Conservation (phyloP, 148 eudicot species). For the Suaeda aralocaspica region DNA sequence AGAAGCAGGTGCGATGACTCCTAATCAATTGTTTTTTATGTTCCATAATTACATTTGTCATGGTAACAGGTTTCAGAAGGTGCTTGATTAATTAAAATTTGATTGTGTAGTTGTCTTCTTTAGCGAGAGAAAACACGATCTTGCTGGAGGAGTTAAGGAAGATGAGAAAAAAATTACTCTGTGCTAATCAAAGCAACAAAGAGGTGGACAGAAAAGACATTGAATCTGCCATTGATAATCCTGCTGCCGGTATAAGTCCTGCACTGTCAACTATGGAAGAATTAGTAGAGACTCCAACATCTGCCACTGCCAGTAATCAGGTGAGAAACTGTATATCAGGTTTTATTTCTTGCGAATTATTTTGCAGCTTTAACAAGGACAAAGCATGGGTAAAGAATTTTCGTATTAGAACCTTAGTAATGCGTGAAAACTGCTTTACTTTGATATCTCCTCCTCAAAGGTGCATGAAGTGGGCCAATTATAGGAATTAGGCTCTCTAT, state of each 20-base stretch:
- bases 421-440: not conserved
- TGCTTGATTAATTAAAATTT: slow-evolving; percentile 5
- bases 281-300: slow-evolving; percentile 24
- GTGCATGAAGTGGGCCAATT: no score
- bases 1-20: slow-evolving; percentile 52
- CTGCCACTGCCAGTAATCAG: slow-evolving; percentile 37
- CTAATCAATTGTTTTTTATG: not conserved
- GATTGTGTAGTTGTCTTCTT: slow-evolving; percentile 49
- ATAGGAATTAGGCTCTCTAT: not conserved
- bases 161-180: slow-evolving; percentile 24
- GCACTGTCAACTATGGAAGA: slow-evolving; percentile 23
- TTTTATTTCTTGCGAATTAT: not conserved
- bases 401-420: not conserved
- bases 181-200: slow-evolving; percentile 19
- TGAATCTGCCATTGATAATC: slow-evolving; percentile 18
- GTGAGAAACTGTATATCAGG: slow-evolving; percentile 27
- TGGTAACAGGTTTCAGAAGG: not conserved
- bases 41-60: not conserved
- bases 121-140: slow-evolving; percentile 57
- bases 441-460: not conserved
- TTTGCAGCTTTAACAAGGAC: not conserved
- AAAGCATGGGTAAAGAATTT: no score
- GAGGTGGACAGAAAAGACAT: slow-evolving; percentile 20
- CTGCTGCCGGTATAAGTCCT: slow-evolving; percentile 8
- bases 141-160: slow-evolving; percentile 51